Conservation (phyloP, 495 filamentous ascomycete genomes). For the Penicillium daleae region DNA sequence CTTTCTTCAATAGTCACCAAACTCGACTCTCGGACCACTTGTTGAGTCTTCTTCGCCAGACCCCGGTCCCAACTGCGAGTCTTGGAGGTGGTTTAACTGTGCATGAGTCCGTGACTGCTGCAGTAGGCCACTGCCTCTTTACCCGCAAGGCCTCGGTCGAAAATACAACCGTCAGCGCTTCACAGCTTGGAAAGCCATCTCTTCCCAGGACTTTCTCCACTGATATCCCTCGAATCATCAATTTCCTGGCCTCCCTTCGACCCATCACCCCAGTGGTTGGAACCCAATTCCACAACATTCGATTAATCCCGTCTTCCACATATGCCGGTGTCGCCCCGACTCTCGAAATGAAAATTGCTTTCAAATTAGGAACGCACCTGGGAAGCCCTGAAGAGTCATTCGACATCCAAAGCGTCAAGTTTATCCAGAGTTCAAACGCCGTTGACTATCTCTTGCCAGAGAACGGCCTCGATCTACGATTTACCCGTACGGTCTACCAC, state of each 20-base stretch:
- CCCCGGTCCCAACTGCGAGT: neutral
- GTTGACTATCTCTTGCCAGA: conserved; percentile 51
- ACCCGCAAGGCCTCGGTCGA: conserved; percentile 29
- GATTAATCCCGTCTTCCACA: conserved; percentile 36
- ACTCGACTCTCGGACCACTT: conserved; percentile 40
- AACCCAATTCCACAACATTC: conserved; percentile 31
- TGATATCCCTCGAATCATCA: conserved; percentile 34
- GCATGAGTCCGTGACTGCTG: conserved; percentile 44
- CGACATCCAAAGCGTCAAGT: conserved; percentile 33
- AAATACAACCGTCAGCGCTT: conserved; percentile 29
- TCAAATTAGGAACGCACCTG: conserved; percentile 1
- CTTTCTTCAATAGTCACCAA: conserved; percentile 41
- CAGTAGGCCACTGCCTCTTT: conserved; percentile 47
- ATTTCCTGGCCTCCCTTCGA: conserved; percentile 34
- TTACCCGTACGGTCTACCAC: conserved; percentile 39
- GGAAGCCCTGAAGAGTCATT: conserved; percentile 13
- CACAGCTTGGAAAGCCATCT: conserved; percentile 38
- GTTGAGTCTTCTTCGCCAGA: conserved; percentile 38
- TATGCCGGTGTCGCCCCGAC: conserved; percentile 32
- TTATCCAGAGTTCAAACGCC: conserved; percentile 33
- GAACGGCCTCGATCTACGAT: conserved; percentile 44
- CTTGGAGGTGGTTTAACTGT: conserved; percentile 6
- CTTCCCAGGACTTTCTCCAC: conserved; percentile 38
- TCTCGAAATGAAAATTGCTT: conserved; percentile 40
- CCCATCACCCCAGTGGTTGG: conserved; percentile 17